Evolutionary conservation across 345 rosid species (phyloP).

Genomic region (Salix caprea): DNA sequence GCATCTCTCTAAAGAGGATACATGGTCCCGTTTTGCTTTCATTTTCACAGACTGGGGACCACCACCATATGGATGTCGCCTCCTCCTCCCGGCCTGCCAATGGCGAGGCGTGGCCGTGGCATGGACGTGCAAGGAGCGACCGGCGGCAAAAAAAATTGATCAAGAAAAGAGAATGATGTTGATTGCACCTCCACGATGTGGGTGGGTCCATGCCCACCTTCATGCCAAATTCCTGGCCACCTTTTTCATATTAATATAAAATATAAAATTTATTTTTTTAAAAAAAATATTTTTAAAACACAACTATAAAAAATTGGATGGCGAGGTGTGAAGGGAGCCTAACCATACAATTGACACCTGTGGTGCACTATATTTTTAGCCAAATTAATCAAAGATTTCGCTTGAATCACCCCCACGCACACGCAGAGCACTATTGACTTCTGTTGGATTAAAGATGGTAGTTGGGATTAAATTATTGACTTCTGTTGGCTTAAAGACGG

Average conservation of each 20-base stretch:
- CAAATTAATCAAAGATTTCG: neutral
- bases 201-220: constrained; percentile 6
- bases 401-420: too few relatives aligned
- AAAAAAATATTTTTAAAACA: too few relatives aligned
- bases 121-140: constrained; percentile 14
- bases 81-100: neutral
- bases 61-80: neutral
- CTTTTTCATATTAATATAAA: too few relatives aligned
- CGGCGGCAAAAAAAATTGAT: constrained; percentile 23
- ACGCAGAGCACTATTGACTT: too few relatives aligned
- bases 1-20: neutral
- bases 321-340: neutral
- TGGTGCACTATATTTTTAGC: neutral
- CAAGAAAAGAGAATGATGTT: neutral
- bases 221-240: neutral
- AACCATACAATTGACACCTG: neutral
- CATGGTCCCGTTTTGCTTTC: neutral
- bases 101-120: neutral
- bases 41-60: constrained; percentile 4
- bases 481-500: too few relatives aligned
- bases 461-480: too few relatives aligned
- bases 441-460: too few relatives aligned
- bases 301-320: too few relatives aligned
- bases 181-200: neutral
- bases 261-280: too few relatives aligned